Evolutionary conservation across 805 yeast species (phyloP).

Genomic region (Cyberlindnera maclurae): DNA sequence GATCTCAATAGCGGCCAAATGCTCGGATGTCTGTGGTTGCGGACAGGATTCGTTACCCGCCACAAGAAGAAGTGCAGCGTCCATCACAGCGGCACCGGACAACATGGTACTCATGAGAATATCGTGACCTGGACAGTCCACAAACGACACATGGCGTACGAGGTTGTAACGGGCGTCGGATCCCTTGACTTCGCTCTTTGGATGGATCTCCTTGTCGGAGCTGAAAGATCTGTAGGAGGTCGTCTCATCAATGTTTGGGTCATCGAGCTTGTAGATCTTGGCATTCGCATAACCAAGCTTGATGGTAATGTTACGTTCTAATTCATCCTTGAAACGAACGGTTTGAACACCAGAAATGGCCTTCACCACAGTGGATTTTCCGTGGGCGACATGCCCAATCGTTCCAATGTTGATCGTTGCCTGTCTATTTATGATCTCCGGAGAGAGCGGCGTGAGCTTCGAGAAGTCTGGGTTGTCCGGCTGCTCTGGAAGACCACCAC

Average conservation of each 20-base stretch:
- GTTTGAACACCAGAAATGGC: constrained; percentile 99
- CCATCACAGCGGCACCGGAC: constrained; percentile 99
- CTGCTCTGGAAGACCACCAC: constrained; percentile 97
- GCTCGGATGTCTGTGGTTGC: constrained; percentile 99
- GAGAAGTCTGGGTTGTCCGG: constrained; percentile 84
- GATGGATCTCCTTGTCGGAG: constrained; percentile 90
- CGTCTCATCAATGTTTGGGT: constrained; percentile 83
- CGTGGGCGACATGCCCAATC: constrained; percentile 94
- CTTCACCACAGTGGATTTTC: constrained; percentile 88
- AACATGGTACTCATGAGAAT: constrained; percentile 99
- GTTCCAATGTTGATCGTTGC: constrained; percentile 99
- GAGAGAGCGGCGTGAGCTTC: constrained; percentile 76
- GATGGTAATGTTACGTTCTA: constrained; percentile 98
- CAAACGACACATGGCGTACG: constrained; percentile 95
- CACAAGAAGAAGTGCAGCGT: constrained; percentile 90
- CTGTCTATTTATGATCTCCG: constrained; percentile 96
- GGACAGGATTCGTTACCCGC: constrained; percentile 99
- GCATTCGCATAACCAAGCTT: constrained; percentile 99
- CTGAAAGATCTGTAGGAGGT: constrained; percentile 92
- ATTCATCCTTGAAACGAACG: constrained; percentile 97
- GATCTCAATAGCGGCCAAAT: constrained; percentile 98
- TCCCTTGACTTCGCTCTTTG: constrained; percentile 84
- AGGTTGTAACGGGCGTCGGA: constrained; percentile 85
- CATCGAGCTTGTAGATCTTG: constrained; percentile 89
- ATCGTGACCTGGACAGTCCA: constrained; percentile 99